These are phyloP conservation scores for Microglena sp. DNA, from an alignment of 139 green algal species.

Conservation along the genomic window DNA sequence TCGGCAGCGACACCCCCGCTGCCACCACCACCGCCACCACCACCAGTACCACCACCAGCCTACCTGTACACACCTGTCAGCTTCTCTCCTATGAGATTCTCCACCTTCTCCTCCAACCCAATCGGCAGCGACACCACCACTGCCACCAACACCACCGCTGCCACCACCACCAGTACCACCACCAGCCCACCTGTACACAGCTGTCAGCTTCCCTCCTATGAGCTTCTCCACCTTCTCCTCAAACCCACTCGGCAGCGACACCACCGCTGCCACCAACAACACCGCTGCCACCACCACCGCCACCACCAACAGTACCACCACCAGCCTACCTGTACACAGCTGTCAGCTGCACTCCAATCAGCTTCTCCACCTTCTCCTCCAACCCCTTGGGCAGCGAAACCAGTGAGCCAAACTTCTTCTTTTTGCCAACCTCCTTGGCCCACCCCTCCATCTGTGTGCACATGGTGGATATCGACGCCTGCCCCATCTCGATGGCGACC, in stretches of 20 bases:
- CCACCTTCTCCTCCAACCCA: constrained; percentile 43
- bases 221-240: constrained; percentile 35
- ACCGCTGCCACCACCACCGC: constrained; percentile 25
- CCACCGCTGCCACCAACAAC: constrained; percentile 43
- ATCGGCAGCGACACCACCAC: constrained; percentile 26
- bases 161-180: too few relatives aligned
- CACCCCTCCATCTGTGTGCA: constrained; percentile 63
- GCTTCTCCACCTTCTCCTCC: constrained; percentile 31
- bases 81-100: constrained; percentile 27
- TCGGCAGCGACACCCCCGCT: too few relatives aligned
- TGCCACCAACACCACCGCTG: neutral
- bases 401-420: constrained; percentile 47
- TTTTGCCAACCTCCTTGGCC: constrained; percentile 55
- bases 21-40: too few relatives aligned
- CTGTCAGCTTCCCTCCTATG: constrained; percentile 25
- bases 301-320: neutral
- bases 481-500: constrained; percentile 44
- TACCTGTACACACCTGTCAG: constrained; percentile 36
- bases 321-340: constrained; percentile 29
- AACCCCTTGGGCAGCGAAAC: constrained; percentile 43
- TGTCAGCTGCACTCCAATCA: constrained; percentile 31
- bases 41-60: too few relatives aligned
- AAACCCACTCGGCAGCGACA: constrained; percentile 42
- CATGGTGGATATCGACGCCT: constrained; percentile 48
- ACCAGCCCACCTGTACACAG: constrained; percentile 36